Evolutionary conservation across 352 stramenopile genomes (phyloP).

Genomic region (Globisporangium acanthophoron): DNA sequence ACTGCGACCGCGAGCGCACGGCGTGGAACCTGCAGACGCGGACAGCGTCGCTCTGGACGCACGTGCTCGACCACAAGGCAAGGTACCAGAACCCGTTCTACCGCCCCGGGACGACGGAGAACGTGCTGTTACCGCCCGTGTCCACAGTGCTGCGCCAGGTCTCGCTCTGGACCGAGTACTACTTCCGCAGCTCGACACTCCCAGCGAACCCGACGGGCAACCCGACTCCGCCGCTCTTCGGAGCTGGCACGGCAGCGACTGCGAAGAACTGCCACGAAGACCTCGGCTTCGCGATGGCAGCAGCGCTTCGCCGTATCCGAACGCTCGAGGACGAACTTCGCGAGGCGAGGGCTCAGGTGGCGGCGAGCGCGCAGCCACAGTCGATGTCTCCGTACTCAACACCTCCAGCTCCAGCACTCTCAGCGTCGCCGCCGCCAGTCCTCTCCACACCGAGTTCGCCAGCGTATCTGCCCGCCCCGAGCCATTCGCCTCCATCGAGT

Average conservation of each 20-base stretch:
- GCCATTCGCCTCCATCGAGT: no score
- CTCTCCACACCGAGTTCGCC: no score
- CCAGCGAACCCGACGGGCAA: conserved; percentile 36
- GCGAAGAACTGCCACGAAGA: conserved; percentile 40
- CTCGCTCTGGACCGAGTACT: conserved; percentile 78
- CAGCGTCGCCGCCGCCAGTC: no score
- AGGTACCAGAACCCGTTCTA: conserved; percentile 74
- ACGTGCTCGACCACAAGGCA: conserved; percentile 38
- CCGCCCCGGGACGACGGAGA: conserved; percentile 25
- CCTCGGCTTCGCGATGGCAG: conserved; percentile 47
- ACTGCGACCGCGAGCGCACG: conserved; percentile 75
- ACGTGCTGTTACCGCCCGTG: conserved; percentile 46
- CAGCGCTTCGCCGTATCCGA: conserved; percentile 40
- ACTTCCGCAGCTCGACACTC: conserved; percentile 57
- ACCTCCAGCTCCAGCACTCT: not conserved
- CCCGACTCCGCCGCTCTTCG: conserved; percentile 37
- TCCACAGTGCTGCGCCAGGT: conserved; percentile 62
- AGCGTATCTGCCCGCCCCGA: no score
- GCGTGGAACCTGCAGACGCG: conserved; percentile 42
- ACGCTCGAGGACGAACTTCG: conserved; percentile 51
- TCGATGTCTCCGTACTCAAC: not conserved
- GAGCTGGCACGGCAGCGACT: conserved; percentile 1
- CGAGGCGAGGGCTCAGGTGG: not conserved
- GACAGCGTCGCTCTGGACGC: conserved; percentile 68
- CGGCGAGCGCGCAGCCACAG: not conserved